A percentile compares a stretch with the other conserved stretches of the same genome.
phyloP scores from a whole-genome alignment of 768 basidiomycete genomes.

The Podaxis sp. region DNA sequence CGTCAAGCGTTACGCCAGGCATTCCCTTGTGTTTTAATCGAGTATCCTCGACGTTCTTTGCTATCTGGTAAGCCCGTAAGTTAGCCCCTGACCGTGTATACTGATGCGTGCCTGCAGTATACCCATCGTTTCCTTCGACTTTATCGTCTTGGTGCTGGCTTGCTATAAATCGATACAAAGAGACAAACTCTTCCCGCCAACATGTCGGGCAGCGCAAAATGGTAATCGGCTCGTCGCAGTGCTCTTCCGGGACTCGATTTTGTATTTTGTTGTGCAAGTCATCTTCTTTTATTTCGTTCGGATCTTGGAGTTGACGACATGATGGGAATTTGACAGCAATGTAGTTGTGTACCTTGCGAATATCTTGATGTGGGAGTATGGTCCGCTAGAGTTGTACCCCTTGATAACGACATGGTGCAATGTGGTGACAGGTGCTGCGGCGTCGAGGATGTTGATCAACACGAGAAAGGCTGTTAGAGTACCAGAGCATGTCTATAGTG shows the following conservation, averaged over 20 bases:
- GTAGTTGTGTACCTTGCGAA: not conserved
- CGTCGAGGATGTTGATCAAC: not conserved
- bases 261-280: not conserved
- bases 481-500: not conserved
- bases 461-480: not conserved
- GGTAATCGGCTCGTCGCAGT: not conserved
- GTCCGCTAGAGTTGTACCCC: not conserved
- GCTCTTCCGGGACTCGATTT: not conserved
- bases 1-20: not conserved
- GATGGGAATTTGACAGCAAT: not conserved
- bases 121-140: not conserved
- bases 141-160: not conserved
- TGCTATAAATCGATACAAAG: not conserved
- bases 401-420: not conserved
- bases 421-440: not conserved
- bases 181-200: not conserved
- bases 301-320: not conserved
- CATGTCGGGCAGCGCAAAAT: not conserved
- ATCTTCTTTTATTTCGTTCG: not conserved
- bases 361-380: not conserved
- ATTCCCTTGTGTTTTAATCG: not conserved
- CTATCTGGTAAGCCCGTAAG: not conserved
- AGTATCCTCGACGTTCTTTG: conserved; percentile 2
- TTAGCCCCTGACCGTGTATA: not conserved
- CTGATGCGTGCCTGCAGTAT: not conserved